Percentiles rank a stretch among this genome's conserved stretches.
phyloP scores from a whole-genome alignment of 495 filamentous ascomycete species.

The Talaromyces trachyspermus region DNA sequence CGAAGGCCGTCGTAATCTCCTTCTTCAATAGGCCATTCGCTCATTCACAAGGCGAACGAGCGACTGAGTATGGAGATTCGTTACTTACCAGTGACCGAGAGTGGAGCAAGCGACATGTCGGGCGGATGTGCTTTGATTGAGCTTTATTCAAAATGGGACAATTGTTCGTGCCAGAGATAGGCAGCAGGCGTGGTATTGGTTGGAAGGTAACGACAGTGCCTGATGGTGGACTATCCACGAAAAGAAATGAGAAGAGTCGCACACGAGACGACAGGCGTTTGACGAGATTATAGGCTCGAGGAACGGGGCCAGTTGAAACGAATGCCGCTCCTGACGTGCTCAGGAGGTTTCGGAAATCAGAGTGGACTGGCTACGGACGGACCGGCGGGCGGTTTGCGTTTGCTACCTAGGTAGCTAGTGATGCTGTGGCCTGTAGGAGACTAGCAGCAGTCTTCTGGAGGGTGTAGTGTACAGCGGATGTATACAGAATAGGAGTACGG shows the following conservation, averaged over 20 bases:
- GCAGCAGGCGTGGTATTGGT: not conserved
- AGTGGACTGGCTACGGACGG: not conserved
- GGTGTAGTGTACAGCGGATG: too few relatives aligned
- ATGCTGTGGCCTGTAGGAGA: too few relatives aligned
- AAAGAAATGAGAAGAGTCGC: too few relatives aligned
- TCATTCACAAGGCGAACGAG: constrained; percentile 6
- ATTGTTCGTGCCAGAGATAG: constrained; percentile 3
- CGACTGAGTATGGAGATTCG: constrained; percentile 1
- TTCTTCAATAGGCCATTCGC: too few relatives aligned
- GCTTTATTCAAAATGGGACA: not conserved
- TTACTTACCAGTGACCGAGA: constrained; percentile 10
- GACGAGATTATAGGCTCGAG: not conserved
- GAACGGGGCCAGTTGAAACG: constrained; percentile 4
- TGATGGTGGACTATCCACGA: too few relatives aligned
- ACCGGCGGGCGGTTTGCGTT: too few relatives aligned
- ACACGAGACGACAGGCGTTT: constrained; percentile 2
- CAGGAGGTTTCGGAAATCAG: constrained; percentile 3
- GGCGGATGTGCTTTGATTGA: constrained; percentile 2
- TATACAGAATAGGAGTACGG: too few relatives aligned
- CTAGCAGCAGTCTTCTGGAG: too few relatives aligned
- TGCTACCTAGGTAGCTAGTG: too few relatives aligned
- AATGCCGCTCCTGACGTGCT: not conserved
- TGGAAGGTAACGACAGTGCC: not conserved
- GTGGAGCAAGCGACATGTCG: constrained; percentile 9
- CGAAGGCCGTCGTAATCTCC: too few relatives aligned